These are phyloP conservation scores for Yamadazyma endophytica DNA, from an alignment of 805 yeast species.

Conservation along the genomic window DNA sequence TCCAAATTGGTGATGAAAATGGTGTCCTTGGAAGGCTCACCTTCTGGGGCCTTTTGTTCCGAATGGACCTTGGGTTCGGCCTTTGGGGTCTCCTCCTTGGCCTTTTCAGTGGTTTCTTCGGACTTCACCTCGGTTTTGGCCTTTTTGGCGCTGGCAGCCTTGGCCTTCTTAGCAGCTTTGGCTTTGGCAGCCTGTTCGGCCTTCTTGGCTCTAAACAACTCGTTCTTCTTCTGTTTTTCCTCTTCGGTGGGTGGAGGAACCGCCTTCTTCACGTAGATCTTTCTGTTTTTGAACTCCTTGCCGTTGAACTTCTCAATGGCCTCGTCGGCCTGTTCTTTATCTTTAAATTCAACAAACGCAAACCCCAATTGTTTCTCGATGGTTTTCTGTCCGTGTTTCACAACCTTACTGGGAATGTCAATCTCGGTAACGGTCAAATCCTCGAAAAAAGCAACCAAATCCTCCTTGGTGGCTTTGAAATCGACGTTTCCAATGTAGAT, in stretches of 20 bases:
- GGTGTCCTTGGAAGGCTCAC: conserved; percentile 53
- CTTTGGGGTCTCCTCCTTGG: background rate
- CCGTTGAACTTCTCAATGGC: conserved; percentile 42
- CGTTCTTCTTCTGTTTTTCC: conserved; percentile 34
- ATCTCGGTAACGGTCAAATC: conserved; percentile 44
- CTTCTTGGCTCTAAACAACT: conserved; percentile 22
- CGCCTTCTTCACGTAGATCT: conserved; percentile 51
- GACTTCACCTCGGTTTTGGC: conserved; percentile 3
- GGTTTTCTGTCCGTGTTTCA: conserved; percentile 28
- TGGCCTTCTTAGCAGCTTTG: conserved; percentile 11
- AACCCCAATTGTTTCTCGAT: conserved; percentile 50
- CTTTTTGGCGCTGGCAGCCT: conserved; percentile 12
- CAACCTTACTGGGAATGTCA: conserved; percentile 48
- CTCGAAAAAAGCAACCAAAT: conserved; percentile 45
- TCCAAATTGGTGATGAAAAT: conserved; percentile 61
- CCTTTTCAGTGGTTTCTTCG: background rate
- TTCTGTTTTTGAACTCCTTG: conserved; percentile 41
- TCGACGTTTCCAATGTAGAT: conserved; percentile 42
- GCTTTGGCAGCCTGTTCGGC: conserved; percentile 14
- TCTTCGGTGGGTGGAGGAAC: conserved; percentile 48
- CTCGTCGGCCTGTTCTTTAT: conserved; percentile 39
- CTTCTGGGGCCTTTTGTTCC: conserved; percentile 34
- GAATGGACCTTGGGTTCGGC: conserved; percentile 3
- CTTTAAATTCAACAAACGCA: conserved; percentile 53
- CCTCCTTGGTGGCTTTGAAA: conserved; percentile 38